Evolutionary conservation across 257 asterid species (phyloP).

Genomic region (Jasminum sambac): DNA sequence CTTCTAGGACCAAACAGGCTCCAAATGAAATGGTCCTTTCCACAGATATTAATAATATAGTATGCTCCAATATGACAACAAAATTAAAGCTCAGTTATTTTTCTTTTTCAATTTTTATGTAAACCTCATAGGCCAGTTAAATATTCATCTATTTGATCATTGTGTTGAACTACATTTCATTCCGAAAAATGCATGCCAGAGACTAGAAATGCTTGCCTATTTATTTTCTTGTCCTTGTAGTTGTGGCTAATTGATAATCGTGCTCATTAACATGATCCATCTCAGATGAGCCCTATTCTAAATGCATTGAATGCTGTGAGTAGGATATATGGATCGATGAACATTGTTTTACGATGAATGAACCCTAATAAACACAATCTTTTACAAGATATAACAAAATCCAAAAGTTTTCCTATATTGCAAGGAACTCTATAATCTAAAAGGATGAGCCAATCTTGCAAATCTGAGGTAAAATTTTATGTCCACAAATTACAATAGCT

Average conservation of each 20-base stretch:
- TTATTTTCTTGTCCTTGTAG: neutral
- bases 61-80: neutral
- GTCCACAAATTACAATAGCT: neutral
- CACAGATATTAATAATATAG: neutral
- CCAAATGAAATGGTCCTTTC: constrained; percentile 5
- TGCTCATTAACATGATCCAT: neutral
- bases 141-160: neutral
- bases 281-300: neutral
- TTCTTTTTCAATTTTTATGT: neutral
- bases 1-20: no score
- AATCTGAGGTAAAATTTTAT: neutral
- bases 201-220: neutral
- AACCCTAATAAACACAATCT: neutral
- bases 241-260: neutral
- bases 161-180: neutral
- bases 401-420: neutral
- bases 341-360: neutral
- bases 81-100: neutral
- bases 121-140: neutral
- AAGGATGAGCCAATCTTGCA: neutral
- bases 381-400: neutral
- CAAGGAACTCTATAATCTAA: neutral
- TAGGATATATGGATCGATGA: neutral
- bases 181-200: neutral
- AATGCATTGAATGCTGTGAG: neutral